Conservation (phyloP, 2,329 filamentous ascomycete genomes). For the Cercospora berteroae region DNA sequence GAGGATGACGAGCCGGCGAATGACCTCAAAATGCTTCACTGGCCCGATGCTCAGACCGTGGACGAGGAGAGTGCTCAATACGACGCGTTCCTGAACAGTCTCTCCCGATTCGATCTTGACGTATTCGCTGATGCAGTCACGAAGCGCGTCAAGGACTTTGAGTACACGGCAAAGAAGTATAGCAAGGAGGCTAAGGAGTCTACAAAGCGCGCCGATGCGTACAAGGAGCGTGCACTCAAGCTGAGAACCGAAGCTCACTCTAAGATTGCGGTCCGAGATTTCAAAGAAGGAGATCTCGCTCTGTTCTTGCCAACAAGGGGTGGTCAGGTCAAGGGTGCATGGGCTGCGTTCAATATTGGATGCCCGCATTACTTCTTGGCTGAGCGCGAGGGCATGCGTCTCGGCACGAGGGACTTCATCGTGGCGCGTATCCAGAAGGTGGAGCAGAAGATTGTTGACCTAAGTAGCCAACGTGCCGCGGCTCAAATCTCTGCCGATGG, state of each 20-base stretch:
- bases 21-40: constrained; percentile 74
- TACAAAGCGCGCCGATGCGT: constrained; percentile 45
- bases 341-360: constrained; percentile 97
- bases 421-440: constrained; percentile 88
- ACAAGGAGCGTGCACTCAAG: constrained; percentile 80
- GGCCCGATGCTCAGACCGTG: constrained; percentile 69
- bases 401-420: constrained; percentile 89
- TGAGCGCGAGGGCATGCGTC: constrained; percentile 83
- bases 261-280: constrained; percentile 92
- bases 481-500: constrained; percentile 43
- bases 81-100: constrained; percentile 66
- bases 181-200: constrained; percentile 76
- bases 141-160: constrained; percentile 88
- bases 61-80: constrained; percentile 72
- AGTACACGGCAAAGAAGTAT: constrained; percentile 89
- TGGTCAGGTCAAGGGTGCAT: constrained; percentile 80
- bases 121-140: constrained; percentile 80
- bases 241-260: constrained; percentile 84
- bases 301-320: constrained; percentile 93
- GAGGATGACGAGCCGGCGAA: constrained; percentile 28
- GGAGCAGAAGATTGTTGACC: constrained; percentile 88
- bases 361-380: constrained; percentile 96
- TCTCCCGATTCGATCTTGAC: constrained; percentile 80
- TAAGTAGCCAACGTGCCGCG: constrained; percentile 57
- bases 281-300: constrained; percentile 94